Base-by-base conservation (phyloP, 1,284 basidiomycete genomes). In the Trichosporon asahii region DNA sequence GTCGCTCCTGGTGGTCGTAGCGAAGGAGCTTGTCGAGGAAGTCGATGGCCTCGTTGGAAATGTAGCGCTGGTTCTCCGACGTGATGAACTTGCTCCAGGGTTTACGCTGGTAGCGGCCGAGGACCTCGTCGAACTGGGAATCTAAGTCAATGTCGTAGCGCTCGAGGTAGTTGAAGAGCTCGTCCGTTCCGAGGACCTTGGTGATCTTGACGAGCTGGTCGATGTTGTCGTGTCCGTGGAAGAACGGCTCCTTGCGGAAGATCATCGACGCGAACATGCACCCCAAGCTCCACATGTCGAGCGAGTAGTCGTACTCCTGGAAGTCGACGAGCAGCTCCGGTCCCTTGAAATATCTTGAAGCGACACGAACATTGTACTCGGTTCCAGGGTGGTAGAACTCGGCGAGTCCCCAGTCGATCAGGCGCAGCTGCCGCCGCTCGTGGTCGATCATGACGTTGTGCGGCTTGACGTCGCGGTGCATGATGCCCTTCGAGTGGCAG, bases 201-300 rank as follows among this genome's bases (percentile, higher is more conserved):
- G 94, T 91, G 75, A 99, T 99, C 86, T 98, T 98, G 79, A 98
- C 96, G 65, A 99, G 86, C 82, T 99, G 96, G 85, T 99, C 97
- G 80, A 96, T 97, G 84, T 99, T 99, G 85, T 98, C 95, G 82
- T 98, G 95, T 14, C 96, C 96, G 80, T 99, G 96, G 89, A 99
- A 99, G 86, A 99, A 97, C n/a, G 96, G 96, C 81, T 99, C 96
- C 85, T 98, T 98, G 76, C 96, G 90, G 89, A 99, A 98, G 80
- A 99, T 99, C 94, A 98, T 97, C n/a, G 92, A 94, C 14, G 94
- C 94, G 83, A 98, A 98, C 94, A 98, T 98, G 84, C 96, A 98
- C 6, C 96, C 96, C 78, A 94, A 90, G 84, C 93, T 95, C 96
- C 96, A 98, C 93, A 99, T 94, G 83, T 99, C 96, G 75, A 95